Base-by-base conservation (phyloP, 1,284 basidiomycete species). In the Pisolithus thermaeus region DNA sequence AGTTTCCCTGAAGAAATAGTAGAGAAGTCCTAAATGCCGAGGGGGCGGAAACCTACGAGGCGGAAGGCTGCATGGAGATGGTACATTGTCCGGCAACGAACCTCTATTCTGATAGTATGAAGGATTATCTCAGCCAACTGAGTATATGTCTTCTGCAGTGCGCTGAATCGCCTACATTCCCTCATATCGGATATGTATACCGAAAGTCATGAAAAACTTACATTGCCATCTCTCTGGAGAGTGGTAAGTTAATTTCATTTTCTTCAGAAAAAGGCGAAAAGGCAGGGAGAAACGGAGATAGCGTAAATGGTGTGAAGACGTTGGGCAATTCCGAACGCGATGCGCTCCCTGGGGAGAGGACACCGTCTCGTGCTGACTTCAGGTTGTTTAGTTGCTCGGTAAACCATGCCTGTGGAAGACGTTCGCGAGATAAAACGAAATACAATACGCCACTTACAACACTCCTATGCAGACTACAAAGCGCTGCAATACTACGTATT, bases 201-300 rank as follows among this genome's bases (percentile, higher is more conserved):
- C 12, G 27, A 25, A 22, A 12, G 51, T 49, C 32, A 52, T 25
- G 16, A 44, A 22, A n/a, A 50, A 76, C 90, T 59, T 59, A 93
- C 92, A 92, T 66, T 6, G 84, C 77, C 92, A 95, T 96, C 54
- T 93, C 93, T 40, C 74, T 75, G 0, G 92, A 92, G 36, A 97
- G 72, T 1, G 92, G 90, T 16, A 97, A 74, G 47, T 73, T 76
- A 30, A 92, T 72, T 35, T 76, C 72, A 23, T 81, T 78, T 25
- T 56, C 56, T 37, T 54, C 46, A 30, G 52, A 52, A n/a, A 23
- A 28, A 5, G 72, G 66, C 3, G 73, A 59, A 11, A 67, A 56
- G 12, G 68, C 54, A 4, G 73, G 61, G 4, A 70, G 62, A 49
- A 78, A 56, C 5, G 68, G 55, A 7, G 77, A 76, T 7, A 78